These are phyloP conservation scores for Lotus japonicus DNA, from an alignment of 306 rosid species.

Conservation along the genomic window DNA sequence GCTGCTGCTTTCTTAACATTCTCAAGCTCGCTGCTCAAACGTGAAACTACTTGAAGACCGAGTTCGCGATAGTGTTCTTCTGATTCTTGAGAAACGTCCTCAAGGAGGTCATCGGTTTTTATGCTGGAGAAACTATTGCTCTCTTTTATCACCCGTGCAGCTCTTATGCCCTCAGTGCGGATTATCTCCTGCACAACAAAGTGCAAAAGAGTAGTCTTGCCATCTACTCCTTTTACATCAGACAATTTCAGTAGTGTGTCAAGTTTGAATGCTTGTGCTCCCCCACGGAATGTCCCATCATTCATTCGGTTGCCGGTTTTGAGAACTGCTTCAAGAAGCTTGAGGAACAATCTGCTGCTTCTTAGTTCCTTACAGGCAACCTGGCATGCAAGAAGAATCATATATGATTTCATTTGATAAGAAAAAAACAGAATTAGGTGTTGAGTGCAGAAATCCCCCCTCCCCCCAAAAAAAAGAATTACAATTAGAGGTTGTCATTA, in stretches of 20 bases:
- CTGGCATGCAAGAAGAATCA: constrained; percentile 28
- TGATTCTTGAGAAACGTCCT: constrained; percentile 30
- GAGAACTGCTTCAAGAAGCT: constrained; percentile 98
- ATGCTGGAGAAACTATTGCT: constrained; percentile 54
- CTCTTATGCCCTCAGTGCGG: constrained; percentile 84
- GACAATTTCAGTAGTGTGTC: constrained; percentile 84
- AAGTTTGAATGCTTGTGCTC: constrained; percentile 93
- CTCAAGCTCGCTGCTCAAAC: constrained; percentile 66
- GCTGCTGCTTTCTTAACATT: constrained; percentile 77
- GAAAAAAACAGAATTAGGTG: neutral
- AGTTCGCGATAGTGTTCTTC: constrained; percentile 61
- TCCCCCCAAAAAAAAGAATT: neutral
- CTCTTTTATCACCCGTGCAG: constrained; percentile 46
- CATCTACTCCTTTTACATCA: constrained; percentile 92
- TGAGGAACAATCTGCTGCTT: constrained; percentile 82
- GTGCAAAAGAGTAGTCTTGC: constrained; percentile 85
- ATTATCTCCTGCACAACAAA: constrained; percentile 93
- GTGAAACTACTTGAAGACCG: constrained; percentile 74
- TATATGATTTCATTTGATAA: neutral
- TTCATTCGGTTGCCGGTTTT: constrained; percentile 99
- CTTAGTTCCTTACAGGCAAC: constrained; percentile 79
- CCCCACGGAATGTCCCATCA: constrained; percentile 89
- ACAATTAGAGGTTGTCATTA: neutral
- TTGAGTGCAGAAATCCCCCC: neutral
- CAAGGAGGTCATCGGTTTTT: constrained; percentile 57